Conservation (phyloP, 345 rosid genomes). For the Citrus sp. region DNA sequence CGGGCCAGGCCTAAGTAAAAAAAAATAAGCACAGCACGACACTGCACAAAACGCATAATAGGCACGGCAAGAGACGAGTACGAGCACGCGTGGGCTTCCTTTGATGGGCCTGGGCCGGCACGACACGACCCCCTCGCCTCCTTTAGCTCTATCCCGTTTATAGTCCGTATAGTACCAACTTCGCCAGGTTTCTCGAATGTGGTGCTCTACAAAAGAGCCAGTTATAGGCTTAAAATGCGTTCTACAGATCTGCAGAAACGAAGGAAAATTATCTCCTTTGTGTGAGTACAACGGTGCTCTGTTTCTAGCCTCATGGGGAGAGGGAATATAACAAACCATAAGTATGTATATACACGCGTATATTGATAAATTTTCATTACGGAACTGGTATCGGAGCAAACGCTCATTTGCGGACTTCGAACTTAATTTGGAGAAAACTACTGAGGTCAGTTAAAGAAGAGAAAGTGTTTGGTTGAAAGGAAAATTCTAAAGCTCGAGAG, state of each 20-base stretch:
- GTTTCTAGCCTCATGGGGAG: not conserved
- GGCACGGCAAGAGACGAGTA: accelerated
- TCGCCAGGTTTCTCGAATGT: not conserved
- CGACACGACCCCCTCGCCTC: no score
- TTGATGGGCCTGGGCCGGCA: no score
- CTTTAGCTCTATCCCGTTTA: no score
- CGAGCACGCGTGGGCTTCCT: no score
- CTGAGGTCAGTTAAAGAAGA: no score
- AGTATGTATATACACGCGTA: not conserved
- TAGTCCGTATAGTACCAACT: not conserved
- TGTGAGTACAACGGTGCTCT: not conserved
- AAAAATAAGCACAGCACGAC: no score
- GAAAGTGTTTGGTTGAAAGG: no score
- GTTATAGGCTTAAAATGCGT: not conserved
- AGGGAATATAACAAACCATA: not conserved
- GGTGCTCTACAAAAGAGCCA: not conserved
- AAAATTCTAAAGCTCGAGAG: no score
- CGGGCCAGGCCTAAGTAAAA: no score
- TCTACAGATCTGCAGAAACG: not conserved
- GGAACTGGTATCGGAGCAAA: not conserved
- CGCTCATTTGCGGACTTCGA: not conserved
- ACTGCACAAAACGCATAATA: no score
- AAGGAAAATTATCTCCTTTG: not conserved
- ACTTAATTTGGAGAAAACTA: no score
- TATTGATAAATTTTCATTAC: not conserved